Evolutionary conservation across 192 early-diverging fungal species (phyloP).

Genomic region (Coemansia sp.): DNA sequence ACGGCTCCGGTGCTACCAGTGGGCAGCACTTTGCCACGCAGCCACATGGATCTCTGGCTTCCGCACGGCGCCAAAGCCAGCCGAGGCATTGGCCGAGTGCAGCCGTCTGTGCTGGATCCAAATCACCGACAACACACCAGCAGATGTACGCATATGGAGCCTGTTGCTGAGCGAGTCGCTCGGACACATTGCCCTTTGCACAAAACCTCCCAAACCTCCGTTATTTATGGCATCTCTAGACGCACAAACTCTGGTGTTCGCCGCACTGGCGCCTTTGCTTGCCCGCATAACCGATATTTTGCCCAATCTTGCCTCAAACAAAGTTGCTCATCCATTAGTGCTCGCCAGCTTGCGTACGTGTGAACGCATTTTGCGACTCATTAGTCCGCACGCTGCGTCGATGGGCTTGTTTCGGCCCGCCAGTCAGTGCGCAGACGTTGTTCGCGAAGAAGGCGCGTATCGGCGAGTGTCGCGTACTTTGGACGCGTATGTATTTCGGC

Average conservation of each 20-base stretch:
- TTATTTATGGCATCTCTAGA: constrained; percentile 16
- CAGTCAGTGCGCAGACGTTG: background rate
- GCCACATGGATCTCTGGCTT: constrained; percentile 20
- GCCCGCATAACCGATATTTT: constrained; percentile 1
- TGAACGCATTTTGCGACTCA: constrained; percentile 8
- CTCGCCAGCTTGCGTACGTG: constrained; percentile 10
- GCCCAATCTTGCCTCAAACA: background rate
- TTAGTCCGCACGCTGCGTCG: constrained; percentile 12
- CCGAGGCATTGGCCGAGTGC: constrained; percentile 21
- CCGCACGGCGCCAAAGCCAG: background rate
- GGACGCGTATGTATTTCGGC: constrained; percentile 4
- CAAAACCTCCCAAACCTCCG: constrained; percentile 1
- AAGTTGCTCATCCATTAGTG: background rate
- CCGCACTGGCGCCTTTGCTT: constrained; percentile 20
- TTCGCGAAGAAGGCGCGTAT: constrained; percentile 2
- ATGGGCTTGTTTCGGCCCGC: constrained; percentile 22
- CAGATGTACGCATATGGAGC: constrained; percentile 19
- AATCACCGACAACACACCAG: background rate
- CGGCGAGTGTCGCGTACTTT: background rate
- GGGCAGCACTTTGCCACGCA: constrained; percentile 35
- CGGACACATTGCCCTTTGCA: constrained; percentile 8
- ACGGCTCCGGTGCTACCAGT: constrained; percentile 46
- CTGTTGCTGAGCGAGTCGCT: constrained; percentile 40
- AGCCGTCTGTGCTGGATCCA: constrained; percentile 39
- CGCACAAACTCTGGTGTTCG: constrained; percentile 25